Evolutionary conservation across 441 rosid species (phyloP), one percentile per base, ranked within the genome.

Genomic region (Breynia disticha): DNA sequence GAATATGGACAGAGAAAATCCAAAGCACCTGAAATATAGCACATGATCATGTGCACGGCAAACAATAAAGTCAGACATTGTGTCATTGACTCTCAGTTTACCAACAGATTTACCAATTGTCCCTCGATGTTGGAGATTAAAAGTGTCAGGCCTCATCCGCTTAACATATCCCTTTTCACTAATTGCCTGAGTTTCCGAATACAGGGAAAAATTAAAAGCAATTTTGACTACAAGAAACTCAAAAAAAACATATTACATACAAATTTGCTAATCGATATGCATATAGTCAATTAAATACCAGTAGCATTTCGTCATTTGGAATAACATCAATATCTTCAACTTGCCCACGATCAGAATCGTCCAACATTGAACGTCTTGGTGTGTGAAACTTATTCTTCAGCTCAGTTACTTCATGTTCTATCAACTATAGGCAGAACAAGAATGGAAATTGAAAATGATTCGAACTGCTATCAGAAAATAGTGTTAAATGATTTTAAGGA

Each of bases 71-170:
- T 91, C 98, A 46, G 96, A 79, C 98, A 91, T 82, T 37, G 97
- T 65, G 67, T 91, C 98, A 72, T 84, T 90, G 48, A 80, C 69
- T 70, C 95, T 80, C 56, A 91, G 72, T 61, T 86, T 88, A 55
- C 98, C 98, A 64, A 91, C 91, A 72, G 98, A 88, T 82, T 91
- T 91, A 46, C 98, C 98, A 60, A 88, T 72, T 50, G 98, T 91
- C 52, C 98, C 97, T 60, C 98, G 95, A 69, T 78, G 70, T 70
- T 91, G 98, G 66, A 91, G 95, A 81, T 84, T 88, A 66, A 91
- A 91, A 35, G 91, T 88, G 67, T 75, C 70, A 10, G 97, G 78
- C 67, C 81, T 91, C 95, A 91, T 88, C 70, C 95, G 82, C 77
- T 91, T 91, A 58, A 88, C 77, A 77, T 91, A 91, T 46, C 98